Percentiles rank a stretch among this genome's conserved stretches.
Conservation (phyloP, 179 eudicot genomes). For the Drosera spatulata region DNA sequence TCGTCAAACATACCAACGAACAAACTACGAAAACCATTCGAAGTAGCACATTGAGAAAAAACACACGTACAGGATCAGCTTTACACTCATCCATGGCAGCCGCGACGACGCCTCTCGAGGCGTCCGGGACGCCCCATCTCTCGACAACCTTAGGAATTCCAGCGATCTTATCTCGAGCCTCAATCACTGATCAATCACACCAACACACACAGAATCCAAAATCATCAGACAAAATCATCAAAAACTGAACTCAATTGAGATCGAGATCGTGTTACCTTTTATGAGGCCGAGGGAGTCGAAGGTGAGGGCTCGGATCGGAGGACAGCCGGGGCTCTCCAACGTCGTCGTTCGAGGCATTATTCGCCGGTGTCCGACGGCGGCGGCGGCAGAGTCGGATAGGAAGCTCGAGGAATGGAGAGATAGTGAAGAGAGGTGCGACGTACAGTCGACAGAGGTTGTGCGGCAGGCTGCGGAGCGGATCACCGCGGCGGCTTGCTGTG, state of each 20-base stretch:
- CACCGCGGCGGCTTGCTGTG: too few species aligned
- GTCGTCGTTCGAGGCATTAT: conserved; percentile 79
- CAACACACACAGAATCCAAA: too few species aligned
- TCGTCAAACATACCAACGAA: too few species aligned
- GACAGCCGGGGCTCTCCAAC: conserved; percentile 78
- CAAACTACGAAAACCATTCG: neutral
- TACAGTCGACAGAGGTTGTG: too few species aligned
- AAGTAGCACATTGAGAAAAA: neutral
- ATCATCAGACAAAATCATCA: neutral
- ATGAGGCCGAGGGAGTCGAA: conserved; percentile 74
- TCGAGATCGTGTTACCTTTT: conserved; percentile 37
- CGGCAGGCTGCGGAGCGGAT: too few species aligned
- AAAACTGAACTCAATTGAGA: neutral
- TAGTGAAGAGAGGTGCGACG: too few species aligned
- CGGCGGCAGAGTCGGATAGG: too few species aligned
- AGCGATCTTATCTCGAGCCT: conserved; percentile 58
- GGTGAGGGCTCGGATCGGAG: conserved; percentile 75
- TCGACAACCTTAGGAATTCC: conserved; percentile 64
- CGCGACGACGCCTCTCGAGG: conserved; percentile 53
- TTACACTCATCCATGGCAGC: conserved; percentile 45
- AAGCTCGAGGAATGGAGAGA: too few species aligned
- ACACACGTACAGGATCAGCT: conserved; percentile 48
- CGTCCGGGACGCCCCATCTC: conserved; percentile 81
- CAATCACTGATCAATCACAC: conserved; percentile 32
- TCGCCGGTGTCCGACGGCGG: too few species aligned